Evolutionary conservation across 2,329 filamentous ascomycete genomes (phyloP).

Genomic region (Alternaria rosae): DNA sequence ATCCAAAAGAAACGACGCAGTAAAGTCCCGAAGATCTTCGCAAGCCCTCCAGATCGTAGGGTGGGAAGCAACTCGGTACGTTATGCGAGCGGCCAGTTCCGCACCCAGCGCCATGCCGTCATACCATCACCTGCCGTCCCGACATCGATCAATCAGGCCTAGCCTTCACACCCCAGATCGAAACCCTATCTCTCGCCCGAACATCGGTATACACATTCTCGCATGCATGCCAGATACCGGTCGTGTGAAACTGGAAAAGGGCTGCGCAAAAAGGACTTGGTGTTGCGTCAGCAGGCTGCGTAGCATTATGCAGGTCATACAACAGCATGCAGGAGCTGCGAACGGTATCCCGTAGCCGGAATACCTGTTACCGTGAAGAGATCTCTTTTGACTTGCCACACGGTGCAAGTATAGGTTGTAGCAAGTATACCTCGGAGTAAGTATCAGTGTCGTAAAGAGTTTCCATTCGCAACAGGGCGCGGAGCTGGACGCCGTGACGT

Average conservation of each 20-base stretch:
- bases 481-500: background rate
- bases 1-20: background rate
- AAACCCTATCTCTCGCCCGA: slow-evolving; percentile 4
- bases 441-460: background rate
- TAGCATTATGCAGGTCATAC: slow-evolving; percentile 16
- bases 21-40: background rate
- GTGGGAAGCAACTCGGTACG: background rate
- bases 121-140: background rate
- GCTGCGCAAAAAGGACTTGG: background rate
- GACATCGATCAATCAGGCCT: background rate
- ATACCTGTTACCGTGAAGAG: background rate
- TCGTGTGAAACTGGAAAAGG: background rate
- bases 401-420: background rate
- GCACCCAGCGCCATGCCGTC: background rate
- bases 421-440: background rate
- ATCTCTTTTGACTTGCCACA: background rate
- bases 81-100: background rate
- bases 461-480: background rate
- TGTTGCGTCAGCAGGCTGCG: slow-evolving; percentile 14
- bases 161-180: background rate
- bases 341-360: slow-evolving; percentile 4
- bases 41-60: background rate
- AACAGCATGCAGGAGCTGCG: slow-evolving; percentile 2
- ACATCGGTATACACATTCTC: slow-evolving; percentile 4
- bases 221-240: background rate